Evolutionary conservation across 768 basidiomycete genomes (phyloP), one percentile per base, ranked within the genome.

Genomic region (Chalciporus pseudorubinellus): DNA sequence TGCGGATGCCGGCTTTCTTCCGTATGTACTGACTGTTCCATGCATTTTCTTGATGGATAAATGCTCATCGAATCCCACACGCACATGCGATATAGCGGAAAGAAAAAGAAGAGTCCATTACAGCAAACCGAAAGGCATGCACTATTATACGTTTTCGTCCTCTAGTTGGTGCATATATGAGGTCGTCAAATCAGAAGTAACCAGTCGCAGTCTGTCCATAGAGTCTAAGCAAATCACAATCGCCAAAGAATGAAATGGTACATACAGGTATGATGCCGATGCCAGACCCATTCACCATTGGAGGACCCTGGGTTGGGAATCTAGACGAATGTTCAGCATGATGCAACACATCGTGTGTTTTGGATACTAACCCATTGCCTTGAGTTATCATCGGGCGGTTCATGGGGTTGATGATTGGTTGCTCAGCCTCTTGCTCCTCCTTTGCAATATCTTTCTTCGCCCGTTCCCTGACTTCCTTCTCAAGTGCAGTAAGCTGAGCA

Each of bases 391-490:
- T 71, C 22, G 86, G 67, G 44, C 76, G 75, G 50, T 71, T 75
- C 24, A 84, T 78, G 50, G 91, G 89, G 65, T 92, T 93, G 72
- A 95, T 91, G 59, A 95, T 91, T 6, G 89, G 87, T 46, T 84
- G 83, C 50, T 91, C 85, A 12, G 91, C 82, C 61, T 95, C 94
- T 44, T 84, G 84, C 67, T 92, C 80, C 74, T 95, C 93, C 74
- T 97, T 95, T 67, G 87, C 84, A 22, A 77, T 79, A 31, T 94
- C 89, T 71, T 91, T 94, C 73, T 87, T 87, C 26, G 87, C 81
- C 40, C 89, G 81, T 66, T 95, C 95, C 68, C 83, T 84, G 38
- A 98, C 83, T 64, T 95, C 87, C 72, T 89, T 93, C 74, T 97
- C 93, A 38, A 98, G 75, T 31, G 80, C 74, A 4, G 83, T 78